Evolutionary conservation across 2,329 filamentous ascomycete genomes (phyloP).

Genomic region (Trichoderma sp.): DNA sequence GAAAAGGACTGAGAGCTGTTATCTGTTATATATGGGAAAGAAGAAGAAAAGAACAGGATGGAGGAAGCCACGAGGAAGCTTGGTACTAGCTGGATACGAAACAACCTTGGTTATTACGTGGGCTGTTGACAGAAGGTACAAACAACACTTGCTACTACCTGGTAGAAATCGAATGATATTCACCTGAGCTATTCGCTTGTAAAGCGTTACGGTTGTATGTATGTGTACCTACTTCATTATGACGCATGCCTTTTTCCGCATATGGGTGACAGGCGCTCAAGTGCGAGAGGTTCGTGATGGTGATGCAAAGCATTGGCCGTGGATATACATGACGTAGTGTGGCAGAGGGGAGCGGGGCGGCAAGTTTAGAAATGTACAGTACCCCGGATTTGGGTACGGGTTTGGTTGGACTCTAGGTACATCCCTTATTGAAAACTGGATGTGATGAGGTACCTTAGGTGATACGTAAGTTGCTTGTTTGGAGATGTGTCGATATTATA

Average conservation of each 20-base stretch:
- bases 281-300: conserved; percentile 18
- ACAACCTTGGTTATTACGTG: too few species aligned
- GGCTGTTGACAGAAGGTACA: too few species aligned
- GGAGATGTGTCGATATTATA: too few species aligned
- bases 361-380: not conserved
- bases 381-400: conserved; percentile 10
- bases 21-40: too few species aligned
- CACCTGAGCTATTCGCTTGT: not conserved
- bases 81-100: too few species aligned
- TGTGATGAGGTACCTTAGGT: too few species aligned
- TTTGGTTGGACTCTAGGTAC: not conserved
- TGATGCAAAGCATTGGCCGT: conserved; percentile 21
- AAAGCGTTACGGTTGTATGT: not conserved
- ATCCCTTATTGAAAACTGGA: too few species aligned
- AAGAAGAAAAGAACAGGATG: too few species aligned
- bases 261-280: not conserved
- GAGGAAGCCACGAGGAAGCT: too few species aligned
- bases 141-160: too few species aligned
- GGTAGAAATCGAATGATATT: not conserved
- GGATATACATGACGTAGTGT: conserved; percentile 29
- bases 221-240: conserved; percentile 17
- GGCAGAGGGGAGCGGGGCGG: conserved; percentile 12
- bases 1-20: too few species aligned
- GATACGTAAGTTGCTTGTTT: too few species aligned
- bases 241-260: conserved; percentile 4